A percentile compares a stretch with the other conserved stretches of the same genome.
These are phyloP conservation scores for Alopecurus myosuroides DNA, from an alignment of 176 grass and related monocot species.

Conservation along the genomic window DNA sequence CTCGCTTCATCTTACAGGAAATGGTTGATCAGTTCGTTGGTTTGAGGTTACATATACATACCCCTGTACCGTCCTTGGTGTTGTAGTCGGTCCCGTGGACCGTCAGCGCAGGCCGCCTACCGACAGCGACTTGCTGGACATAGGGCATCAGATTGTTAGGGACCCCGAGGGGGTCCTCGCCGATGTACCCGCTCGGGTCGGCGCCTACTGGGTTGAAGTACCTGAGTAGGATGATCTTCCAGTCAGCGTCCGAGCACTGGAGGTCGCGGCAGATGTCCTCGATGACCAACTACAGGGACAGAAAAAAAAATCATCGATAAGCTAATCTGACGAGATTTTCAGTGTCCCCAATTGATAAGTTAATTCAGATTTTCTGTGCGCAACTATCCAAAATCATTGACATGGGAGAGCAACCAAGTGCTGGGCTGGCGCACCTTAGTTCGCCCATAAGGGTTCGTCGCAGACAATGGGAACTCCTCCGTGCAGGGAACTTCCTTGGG, in stretches of 20 bases:
- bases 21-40: too few relatives aligned
- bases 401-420: too few relatives aligned
- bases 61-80: too few relatives aligned
- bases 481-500: slow-evolving; percentile 97
- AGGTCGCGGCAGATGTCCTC: slow-evolving; percentile 85
- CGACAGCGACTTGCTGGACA: slow-evolving; percentile 93
- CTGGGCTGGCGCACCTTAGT: slow-evolving; percentile 74
- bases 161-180: slow-evolving; percentile 76
- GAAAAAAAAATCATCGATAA: too few relatives aligned
- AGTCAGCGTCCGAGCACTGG: slow-evolving; percentile 61
- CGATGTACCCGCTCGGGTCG: slow-evolving; percentile 85
- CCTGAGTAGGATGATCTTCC: slow-evolving; percentile 82
- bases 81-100: too few relatives aligned
- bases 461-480: slow-evolving; percentile 82
- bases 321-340: too few relatives aligned
- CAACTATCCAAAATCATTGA: too few relatives aligned
- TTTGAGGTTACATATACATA: too few relatives aligned
- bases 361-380: too few relatives aligned
- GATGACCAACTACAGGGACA: too few relatives aligned
- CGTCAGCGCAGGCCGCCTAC: slow-evolving; percentile 70
- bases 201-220: slow-evolving; percentile 96
- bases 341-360: too few relatives aligned
- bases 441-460: slow-evolving; percentile 86
- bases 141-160: slow-evolving; percentile 98
- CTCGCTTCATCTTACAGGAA: too few relatives aligned